These are phyloP conservation scores for button mushroom (Agaricus bisporus) DNA, from an alignment of 768 basidiomycete species.

Conservation along the genomic window DNA sequence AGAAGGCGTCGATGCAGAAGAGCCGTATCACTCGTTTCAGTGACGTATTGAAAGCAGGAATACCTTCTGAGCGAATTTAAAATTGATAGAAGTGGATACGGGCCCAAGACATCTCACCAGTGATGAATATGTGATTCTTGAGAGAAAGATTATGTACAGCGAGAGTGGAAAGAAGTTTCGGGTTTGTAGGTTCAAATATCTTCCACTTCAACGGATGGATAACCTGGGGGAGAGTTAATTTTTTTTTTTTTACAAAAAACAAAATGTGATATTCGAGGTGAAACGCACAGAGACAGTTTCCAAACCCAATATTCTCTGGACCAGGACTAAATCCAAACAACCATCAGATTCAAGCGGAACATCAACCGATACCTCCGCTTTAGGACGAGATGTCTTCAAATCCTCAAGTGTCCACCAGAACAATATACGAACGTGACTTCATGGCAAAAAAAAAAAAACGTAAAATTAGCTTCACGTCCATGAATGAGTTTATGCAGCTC, in stretches of 20 bases:
- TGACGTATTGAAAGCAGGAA: neutral
- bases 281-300: neutral
- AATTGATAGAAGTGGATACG: neutral
- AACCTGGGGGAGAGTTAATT: neutral
- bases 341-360: constrained; percentile 4
- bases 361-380: constrained; percentile 3
- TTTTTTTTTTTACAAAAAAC: too few relatives aligned
- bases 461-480: neutral
- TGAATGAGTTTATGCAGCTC: neutral
- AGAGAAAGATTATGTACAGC: neutral
- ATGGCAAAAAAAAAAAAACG: neutral
- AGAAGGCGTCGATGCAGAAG: neutral
- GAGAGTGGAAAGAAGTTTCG: constrained; percentile 4
- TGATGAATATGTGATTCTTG: constrained; percentile 1
- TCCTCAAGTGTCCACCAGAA: constrained; percentile 8
- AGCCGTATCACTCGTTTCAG: constrained; percentile 1
- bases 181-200: neutral
- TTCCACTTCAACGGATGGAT: constrained; percentile 6
- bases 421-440: constrained; percentile 2
- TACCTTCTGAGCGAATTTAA: neutral
- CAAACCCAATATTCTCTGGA: constrained; percentile 2
- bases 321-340: constrained; percentile 1
- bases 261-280: neutral
- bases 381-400: neutral
- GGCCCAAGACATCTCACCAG: neutral